Percentiles rank a stretch among this genome's conserved stretches.
Evolutionary conservation across 1,284 basidiomycete genomes (phyloP).

Genomic region (Meira nashicola): DNA sequence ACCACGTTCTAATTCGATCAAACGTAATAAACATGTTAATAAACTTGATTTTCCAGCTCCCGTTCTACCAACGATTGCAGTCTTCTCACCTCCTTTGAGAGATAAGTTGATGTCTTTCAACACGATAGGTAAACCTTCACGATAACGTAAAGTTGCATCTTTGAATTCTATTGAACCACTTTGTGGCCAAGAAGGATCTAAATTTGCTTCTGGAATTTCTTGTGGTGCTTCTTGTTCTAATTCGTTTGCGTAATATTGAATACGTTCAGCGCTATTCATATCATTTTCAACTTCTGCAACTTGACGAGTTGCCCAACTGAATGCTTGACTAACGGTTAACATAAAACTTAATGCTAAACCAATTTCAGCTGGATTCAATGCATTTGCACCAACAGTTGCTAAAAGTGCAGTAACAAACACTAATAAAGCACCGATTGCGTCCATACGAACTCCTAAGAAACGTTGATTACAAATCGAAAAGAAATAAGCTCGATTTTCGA

Average conservation of each 20-base stretch:
- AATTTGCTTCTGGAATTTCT: constrained; percentile 29
- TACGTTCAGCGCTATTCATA: constrained; percentile 50
- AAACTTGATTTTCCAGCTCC: constrained; percentile 68
- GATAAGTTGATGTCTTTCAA: constrained; percentile 56
- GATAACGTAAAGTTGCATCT: constrained; percentile 56
- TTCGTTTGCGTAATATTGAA: constrained; percentile 46
- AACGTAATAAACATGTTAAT: constrained; percentile 67
- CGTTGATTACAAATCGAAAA: constrained; percentile 75
- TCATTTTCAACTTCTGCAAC: constrained; percentile 54
- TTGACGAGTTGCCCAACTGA: constrained; percentile 51
- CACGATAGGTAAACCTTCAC: constrained; percentile 57
- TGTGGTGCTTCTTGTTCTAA: constrained; percentile 50
- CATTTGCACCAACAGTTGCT: constrained; percentile 26
- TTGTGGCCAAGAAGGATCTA: constrained; percentile 46
- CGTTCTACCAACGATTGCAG: constrained; percentile 58
- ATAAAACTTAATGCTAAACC: constrained; percentile 49
- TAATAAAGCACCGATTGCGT: constrained; percentile 50
- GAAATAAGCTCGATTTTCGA: constrained; percentile 87
- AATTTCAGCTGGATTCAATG: constrained; percentile 19
- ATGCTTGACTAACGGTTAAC: constrained; percentile 41
- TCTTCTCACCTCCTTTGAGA: constrained; percentile 57
- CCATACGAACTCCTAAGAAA: constrained; percentile 71
- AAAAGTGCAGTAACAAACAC: constrained; percentile 46
- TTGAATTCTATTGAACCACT: constrained; percentile 48
- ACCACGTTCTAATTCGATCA: constrained; percentile 65